These are phyloP conservation scores for Solanum chilense DNA, from an alignment of 257 asterid genomes.

Conservation along the genomic window DNA sequence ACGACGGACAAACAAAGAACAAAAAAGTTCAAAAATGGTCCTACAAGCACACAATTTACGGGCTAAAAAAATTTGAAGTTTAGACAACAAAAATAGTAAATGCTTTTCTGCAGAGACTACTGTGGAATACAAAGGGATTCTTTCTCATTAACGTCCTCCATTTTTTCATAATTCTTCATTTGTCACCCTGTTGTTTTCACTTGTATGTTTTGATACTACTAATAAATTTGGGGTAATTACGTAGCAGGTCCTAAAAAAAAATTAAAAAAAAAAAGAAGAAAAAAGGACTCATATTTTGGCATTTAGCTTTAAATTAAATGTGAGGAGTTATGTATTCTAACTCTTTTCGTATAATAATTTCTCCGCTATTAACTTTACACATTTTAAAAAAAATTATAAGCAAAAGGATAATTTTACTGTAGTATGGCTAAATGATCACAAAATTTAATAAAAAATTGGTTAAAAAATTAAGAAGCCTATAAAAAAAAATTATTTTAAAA, in stretches of 20 bases:
- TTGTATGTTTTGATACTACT: not conserved
- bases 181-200: not conserved
- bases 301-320: not conserved
- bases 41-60: not conserved
- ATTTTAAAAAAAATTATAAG: too few relatives aligned
- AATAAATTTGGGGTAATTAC: not conserved
- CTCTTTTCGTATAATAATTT: too few relatives aligned
- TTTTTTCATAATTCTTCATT: too few relatives aligned
- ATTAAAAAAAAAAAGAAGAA: not conserved
- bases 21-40: not conserved
- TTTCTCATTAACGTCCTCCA: not conserved
- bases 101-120: not conserved
- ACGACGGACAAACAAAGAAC: not conserved
- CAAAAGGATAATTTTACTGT: too few relatives aligned
- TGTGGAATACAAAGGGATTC: not conserved
- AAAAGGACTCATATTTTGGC: not conserved
- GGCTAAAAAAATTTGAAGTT: not conserved
- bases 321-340: not conserved
- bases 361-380: fast-evolving
- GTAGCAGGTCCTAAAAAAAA: not conserved
- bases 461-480: too few relatives aligned
- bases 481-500: too few relatives aligned
- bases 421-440: too few relatives aligned
- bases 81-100: not conserved
- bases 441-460: too few relatives aligned